phyloP scores from a whole-genome alignment of 179 eudicot species.

The Beta macrorhiza region DNA sequence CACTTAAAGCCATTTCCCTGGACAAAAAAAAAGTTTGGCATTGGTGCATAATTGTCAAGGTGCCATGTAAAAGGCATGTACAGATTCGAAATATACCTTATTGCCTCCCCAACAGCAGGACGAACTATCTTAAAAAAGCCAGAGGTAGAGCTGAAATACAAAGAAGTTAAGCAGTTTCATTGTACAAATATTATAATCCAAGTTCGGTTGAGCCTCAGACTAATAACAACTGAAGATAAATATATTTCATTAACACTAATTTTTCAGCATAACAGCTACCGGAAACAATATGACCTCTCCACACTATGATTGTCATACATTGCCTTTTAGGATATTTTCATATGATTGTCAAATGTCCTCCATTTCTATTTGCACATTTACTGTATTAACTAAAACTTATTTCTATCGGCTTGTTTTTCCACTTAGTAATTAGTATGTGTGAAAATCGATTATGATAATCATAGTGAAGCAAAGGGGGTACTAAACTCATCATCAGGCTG shows the following conservation, averaged over 20 bases:
- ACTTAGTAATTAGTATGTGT: no score
- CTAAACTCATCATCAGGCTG: no score
- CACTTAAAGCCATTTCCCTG: conserved; percentile 94
- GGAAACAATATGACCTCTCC: background rate
- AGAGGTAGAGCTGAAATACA: conserved; percentile 58
- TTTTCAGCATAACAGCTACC: background rate
- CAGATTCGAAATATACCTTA: conserved; percentile 49
- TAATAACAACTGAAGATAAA: background rate
- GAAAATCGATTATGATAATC: no score
- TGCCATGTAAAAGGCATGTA: background rate
- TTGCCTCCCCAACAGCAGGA: conserved; percentile 89
- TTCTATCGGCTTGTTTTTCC: no score
- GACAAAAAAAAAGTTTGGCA: conserved; percentile 20
- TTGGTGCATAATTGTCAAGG: background rate
- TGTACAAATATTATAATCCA: background rate
- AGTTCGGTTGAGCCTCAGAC: background rate
- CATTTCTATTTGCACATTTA: background rate
- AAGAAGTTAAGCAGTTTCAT: conserved; percentile 12
- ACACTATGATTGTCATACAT: background rate
- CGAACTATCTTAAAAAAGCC: conserved; percentile 83
- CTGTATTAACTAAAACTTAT: background rate
- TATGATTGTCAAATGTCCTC: background rate
- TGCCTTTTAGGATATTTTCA: background rate
- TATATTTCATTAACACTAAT: background rate
- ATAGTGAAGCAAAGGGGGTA: no score